Evolutionary conservation across 1,139 yeast species (phyloP), one percentile per base, ranked within the genome.

Genomic region (Blastobotrys buckinghamii): DNA sequence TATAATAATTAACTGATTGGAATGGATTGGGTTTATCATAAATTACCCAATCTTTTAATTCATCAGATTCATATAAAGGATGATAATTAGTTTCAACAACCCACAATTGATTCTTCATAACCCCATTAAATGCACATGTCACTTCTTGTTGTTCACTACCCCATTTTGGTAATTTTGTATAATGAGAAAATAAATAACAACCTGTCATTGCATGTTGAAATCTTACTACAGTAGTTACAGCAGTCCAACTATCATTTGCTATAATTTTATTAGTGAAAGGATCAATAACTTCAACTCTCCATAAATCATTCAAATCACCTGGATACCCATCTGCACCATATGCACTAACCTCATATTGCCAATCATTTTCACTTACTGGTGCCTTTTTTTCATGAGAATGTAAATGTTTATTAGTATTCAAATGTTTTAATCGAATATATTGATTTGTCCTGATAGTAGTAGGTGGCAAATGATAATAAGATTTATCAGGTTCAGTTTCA

Each of bases 341-440:
- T 54, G 85, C 78, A 30, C 84, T 75, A 0, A 86, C 90, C 64
- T 85, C 92, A 53, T 71, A 76, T 56, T 87, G 81, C 61, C 86
- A 85, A 38, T 87, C 95, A 59, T 83, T 86, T 56, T 85, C 94
- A 1, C 89, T 77, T 26, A 85, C 74, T 6, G 95, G 95, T 0
- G 95, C 92, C 51, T 82, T 74, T 2, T 73, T 68, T 9, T 69
- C 53, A 51, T 71, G 76, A 6, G 82, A 82, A 47, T 79, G 78
- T 34, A 88, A 68, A 43, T 79, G 76, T 49, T 76, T 75, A 6
- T 82, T 78, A 0, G 95, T 82, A 2, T 59, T 56, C 47, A 74
- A 73, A 59, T 88, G 95, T 64, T 76, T 79, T 17, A 88, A 63
- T 50, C 80, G 71, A n/a, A 86, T 67, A 7, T 67, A 66, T 43